phyloP scores from a whole-genome alignment of 805 yeast genomes.

The Candida silvicultrix region DNA sequence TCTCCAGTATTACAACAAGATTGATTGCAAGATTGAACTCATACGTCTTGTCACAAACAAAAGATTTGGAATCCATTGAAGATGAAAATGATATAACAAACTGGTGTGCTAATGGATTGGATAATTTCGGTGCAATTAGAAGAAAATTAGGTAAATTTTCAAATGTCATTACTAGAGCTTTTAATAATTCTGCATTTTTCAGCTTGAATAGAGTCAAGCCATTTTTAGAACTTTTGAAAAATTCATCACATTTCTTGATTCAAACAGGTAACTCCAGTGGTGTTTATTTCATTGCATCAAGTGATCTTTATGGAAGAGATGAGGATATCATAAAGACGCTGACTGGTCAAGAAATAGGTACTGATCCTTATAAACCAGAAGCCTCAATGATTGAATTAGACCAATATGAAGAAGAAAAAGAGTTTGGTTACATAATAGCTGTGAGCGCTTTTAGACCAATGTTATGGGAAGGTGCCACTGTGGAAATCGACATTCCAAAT shows the following conservation, averaged over 20 bases:
- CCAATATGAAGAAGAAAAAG: constrained; percentile 24
- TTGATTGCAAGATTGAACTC: constrained; percentile 62
- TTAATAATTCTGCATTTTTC: constrained; percentile 66
- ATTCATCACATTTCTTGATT: constrained; percentile 68
- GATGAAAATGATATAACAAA: constrained; percentile 26
- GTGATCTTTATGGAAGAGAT: constrained; percentile 32
- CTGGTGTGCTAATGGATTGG: constrained; percentile 52
- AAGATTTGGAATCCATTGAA: constrained; percentile 47
- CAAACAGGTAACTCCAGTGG: constrained; percentile 73
- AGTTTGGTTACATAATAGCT: constrained; percentile 57
- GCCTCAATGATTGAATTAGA: constrained; percentile 13
- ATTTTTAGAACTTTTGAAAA: constrained; percentile 51
- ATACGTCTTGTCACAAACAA: constrained; percentile 66
- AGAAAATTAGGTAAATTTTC: constrained; percentile 80
- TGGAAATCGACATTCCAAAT: constrained; percentile 41
- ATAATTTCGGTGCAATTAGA: constrained; percentile 67
- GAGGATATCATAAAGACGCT: constrained; percentile 38
- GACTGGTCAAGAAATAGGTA: constrained; percentile 45
- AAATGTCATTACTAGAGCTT: constrained; percentile 56
- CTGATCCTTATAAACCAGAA: constrained; percentile 31
- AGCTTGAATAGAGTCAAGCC: constrained; percentile 44
- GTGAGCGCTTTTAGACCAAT: constrained; percentile 78
- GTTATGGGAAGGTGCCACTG: constrained; percentile 83
- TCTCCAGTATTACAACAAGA: constrained; percentile 57
- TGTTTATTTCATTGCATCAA: constrained; percentile 71